Percentiles rank a stretch among this genome's conserved stretches.
Evolutionary conservation across 2,329 filamentous ascomycete genomes (phyloP).

Genomic region (Hortaea sp.): DNA sequence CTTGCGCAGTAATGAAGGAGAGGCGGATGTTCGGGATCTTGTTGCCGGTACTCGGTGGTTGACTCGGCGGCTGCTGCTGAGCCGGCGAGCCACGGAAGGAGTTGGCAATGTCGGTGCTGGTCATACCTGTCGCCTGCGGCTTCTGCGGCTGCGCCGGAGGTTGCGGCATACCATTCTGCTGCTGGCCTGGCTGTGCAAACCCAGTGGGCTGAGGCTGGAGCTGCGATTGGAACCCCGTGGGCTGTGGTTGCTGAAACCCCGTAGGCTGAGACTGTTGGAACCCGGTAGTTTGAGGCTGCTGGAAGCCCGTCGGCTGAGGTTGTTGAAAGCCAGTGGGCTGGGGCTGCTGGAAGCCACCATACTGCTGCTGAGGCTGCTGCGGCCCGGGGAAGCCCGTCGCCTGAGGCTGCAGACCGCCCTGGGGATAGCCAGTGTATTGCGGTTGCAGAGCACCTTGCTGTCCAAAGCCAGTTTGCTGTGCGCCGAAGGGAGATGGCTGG

Average conservation of each 20-base stretch:
- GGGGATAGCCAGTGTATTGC: constrained; percentile 58
- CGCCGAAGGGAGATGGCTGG: constrained; percentile 38
- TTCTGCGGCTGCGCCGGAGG: constrained; percentile 37
- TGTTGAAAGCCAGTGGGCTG: constrained; percentile 43
- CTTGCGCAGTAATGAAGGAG: constrained; percentile 89
- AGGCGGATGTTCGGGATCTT: constrained; percentile 91
- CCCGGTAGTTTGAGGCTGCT: constrained; percentile 38
- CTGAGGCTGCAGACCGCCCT: constrained; percentile 26
- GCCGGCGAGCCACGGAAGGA: constrained; percentile 43
- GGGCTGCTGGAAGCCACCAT: constrained; percentile 30
- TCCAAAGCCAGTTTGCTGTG: constrained; percentile 44
- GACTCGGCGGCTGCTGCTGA: constrained; percentile 49
- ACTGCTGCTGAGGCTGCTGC: constrained; percentile 25
- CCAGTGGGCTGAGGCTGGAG: constrained; percentile 14
- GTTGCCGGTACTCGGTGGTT: constrained; percentile 47
- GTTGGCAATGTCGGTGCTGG: constrained; percentile 53
- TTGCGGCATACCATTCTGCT: constrained; percentile 45
- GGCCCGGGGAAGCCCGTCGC: constrained; percentile 23
- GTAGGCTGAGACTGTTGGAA: constrained; percentile 41
- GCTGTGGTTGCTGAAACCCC: constrained; percentile 43
- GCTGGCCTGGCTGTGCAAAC: constrained; percentile 5
- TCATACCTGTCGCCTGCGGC: constrained; percentile 50
- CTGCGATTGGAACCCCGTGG: constrained; percentile 43
- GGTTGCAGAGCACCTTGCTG: constrained; percentile 45
- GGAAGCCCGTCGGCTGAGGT: constrained; percentile 42